phyloP scores from a whole-genome alignment of 371 early-diverging fungal genomes.

The Rhizopus sp. region DNA sequence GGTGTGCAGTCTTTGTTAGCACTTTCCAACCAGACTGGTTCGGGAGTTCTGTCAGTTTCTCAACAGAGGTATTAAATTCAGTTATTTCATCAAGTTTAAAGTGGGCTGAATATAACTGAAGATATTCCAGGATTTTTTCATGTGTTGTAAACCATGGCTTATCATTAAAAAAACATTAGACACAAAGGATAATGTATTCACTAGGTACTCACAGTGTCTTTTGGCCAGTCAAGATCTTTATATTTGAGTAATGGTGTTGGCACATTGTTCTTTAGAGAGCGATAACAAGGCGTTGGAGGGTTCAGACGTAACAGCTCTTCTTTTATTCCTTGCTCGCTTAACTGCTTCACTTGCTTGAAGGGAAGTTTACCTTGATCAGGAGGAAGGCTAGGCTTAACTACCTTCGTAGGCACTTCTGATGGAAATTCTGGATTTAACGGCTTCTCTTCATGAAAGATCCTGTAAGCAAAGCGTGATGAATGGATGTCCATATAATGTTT shows the following conservation, averaged over 20 bases:
- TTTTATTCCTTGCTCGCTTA: background rate
- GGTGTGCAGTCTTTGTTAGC: conserved; percentile 15
- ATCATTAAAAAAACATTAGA: conserved; percentile 5
- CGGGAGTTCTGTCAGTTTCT: conserved; percentile 22
- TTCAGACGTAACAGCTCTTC: conserved; percentile 15
- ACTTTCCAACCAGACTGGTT: conserved; percentile 23
- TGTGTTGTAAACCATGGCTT: conserved; percentile 39
- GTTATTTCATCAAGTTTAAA: conserved; percentile 28
- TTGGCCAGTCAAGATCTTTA: conserved; percentile 21
- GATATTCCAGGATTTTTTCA: conserved; percentile 26
- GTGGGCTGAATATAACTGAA: conserved; percentile 27
- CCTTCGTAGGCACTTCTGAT: conserved; percentile 17
- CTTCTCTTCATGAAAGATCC: conserved; percentile 20
- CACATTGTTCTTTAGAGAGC: conserved; percentile 29
- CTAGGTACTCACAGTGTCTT: conserved; percentile 16
- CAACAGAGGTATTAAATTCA: conserved; percentile 34
- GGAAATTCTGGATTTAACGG: conserved; percentile 21
- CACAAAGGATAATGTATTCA: background rate
- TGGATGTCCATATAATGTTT: background rate
- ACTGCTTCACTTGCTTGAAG: background rate
- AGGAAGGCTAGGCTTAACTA: conserved; percentile 17
- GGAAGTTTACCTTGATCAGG: background rate
- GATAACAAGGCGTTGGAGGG: conserved; percentile 23
- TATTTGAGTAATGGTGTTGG: conserved; percentile 29
- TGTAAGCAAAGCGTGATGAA: background rate